A percentile compares a stretch with the other conserved stretches of the same genome.
Conservation (phyloP, 257 asterid genomes). For the Solanum corneliomulleri region DNA sequence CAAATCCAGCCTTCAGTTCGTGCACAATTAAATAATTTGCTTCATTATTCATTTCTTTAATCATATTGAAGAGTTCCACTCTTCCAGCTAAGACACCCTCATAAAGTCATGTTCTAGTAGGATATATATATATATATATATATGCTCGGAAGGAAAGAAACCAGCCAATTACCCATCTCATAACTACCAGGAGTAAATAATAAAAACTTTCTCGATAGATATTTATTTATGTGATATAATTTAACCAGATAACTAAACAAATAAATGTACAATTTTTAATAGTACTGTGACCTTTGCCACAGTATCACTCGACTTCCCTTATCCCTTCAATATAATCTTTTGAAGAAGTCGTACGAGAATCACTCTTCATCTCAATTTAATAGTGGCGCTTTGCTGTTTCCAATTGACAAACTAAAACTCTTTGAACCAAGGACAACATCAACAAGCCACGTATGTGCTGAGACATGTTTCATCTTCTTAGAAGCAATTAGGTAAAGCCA, state of each 20-base stretch:
- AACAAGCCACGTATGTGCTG: constrained; percentile 6
- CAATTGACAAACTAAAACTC: neutral
- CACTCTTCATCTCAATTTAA: neutral
- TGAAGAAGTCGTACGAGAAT: no score
- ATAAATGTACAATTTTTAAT: no score
- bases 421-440: neutral
- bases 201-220: no score
- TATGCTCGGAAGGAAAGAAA: no score
- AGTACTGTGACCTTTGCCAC: no score
- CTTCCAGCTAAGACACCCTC: neutral
- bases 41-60: neutral
- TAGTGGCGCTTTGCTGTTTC: neutral
- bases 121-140: no score
- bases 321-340: no score
- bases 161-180: no score
- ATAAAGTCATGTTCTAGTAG: neutral
- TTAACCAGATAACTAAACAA: no score
- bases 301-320: no score
- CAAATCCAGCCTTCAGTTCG: neutral
- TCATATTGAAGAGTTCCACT: neutral
- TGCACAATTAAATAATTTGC: neutral
- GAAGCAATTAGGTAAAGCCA: neutral
- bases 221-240: no score
- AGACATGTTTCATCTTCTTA: neutral
- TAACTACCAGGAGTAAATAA: no score